Conservation (phyloP, 2,329 filamentous ascomycete species). For the Penicillium sp. region DNA sequence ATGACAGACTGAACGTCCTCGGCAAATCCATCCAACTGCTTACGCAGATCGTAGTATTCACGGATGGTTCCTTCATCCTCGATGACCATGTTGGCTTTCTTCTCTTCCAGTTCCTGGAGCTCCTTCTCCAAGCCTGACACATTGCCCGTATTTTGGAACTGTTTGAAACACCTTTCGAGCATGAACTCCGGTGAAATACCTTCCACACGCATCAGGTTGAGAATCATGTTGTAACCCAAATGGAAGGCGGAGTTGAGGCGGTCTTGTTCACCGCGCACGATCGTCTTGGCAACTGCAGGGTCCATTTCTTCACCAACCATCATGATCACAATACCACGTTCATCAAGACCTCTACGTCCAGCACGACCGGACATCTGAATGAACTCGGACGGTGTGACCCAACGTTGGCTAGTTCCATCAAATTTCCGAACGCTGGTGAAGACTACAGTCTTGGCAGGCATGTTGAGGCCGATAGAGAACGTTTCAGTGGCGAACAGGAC, state of each 20-base stretch:
- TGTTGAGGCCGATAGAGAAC: constrained; percentile 97
- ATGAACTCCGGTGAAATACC: constrained; percentile 98
- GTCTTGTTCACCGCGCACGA: constrained; percentile 95
- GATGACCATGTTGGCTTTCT: constrained; percentile 71
- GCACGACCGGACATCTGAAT: constrained; percentile 98
- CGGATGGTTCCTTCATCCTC: constrained; percentile 84
- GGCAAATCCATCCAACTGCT: constrained; percentile 77
- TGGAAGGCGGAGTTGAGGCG: constrained; percentile 97
- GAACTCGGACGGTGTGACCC: constrained; percentile 92
- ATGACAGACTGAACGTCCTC: constrained; percentile 90
- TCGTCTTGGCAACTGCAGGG: constrained; percentile 86
- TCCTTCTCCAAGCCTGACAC: constrained; percentile 82
- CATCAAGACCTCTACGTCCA: constrained; percentile 93
- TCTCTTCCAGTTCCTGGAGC: constrained; percentile 71
- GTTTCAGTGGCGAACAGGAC: constrained; percentile 97
- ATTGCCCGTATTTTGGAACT: constrained; percentile 93
- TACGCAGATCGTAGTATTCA: constrained; percentile 88
- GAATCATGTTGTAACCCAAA: constrained; percentile 97
- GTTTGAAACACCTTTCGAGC: constrained; percentile 97
- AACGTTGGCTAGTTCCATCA: constrained; percentile 76
- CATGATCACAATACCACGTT: constrained; percentile 98
- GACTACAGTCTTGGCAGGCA: constrained; percentile 99
- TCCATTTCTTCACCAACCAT: constrained; percentile 98
- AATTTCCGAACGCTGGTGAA: constrained; percentile 96
- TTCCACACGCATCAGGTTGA: constrained; percentile 95